Evolutionary conservation across 805 yeast genomes (phyloP).

Genomic region (Kazachstania psychrophila): DNA sequence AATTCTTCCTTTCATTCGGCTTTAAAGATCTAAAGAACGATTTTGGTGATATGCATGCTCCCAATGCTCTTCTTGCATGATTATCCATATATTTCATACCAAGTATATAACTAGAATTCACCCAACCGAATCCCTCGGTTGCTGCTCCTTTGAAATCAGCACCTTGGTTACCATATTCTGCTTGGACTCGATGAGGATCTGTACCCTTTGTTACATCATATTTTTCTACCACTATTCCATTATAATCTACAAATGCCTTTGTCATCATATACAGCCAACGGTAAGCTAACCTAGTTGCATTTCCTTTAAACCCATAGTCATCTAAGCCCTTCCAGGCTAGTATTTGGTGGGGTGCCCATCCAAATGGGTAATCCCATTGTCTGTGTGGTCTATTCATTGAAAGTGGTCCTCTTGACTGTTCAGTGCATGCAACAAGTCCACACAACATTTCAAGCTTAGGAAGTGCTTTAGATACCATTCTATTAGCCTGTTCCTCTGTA

Average conservation of each 20-base stretch:
- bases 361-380: constrained; percentile 97
- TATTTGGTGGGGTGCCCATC: constrained; percentile 98
- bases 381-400: constrained; percentile 67
- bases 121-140: constrained; percentile 97
- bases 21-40: constrained; percentile 45
- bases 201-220: constrained; percentile 76
- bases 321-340: constrained; percentile 81
- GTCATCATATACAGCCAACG: constrained; percentile 84
- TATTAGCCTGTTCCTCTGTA: constrained; percentile 54
- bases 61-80: constrained; percentile 65
- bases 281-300: constrained; percentile 62
- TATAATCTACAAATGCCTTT: constrained; percentile 78
- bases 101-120: constrained; percentile 70
- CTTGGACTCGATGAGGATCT: constrained; percentile 83
- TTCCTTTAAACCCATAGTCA: constrained; percentile 57
- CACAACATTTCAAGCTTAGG: constrained; percentile 74
- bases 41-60: constrained; percentile 64
- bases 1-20: constrained; percentile 32
- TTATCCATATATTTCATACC: constrained; percentile 60
- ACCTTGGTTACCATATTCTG: constrained; percentile 98
- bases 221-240: constrained; percentile 91
- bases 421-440: constrained; percentile 79
- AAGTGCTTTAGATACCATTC: constrained; percentile 46
- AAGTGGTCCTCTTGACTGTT: constrained; percentile 58
- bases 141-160: constrained; percentile 84